A percentile compares a stretch with the other conserved stretches of the same genome.
Conservation (phyloP, 2,329 filamentous ascomycete species). For the Neophaeococcomyces aloes region DNA sequence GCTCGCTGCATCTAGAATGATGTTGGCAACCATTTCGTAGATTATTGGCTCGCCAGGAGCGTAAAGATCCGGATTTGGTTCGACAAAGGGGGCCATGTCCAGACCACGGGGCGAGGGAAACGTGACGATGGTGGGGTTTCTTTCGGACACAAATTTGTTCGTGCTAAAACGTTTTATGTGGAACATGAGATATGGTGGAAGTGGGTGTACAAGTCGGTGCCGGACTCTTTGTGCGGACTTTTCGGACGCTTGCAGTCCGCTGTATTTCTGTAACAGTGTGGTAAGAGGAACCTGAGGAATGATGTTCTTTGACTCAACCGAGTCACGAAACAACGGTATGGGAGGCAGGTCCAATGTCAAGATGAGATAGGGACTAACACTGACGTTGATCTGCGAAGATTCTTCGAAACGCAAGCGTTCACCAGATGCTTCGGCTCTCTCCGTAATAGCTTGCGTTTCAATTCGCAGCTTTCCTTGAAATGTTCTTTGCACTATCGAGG, state of each 20-base stretch:
- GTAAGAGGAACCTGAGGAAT: conserved; percentile 71
- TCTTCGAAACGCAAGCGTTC: conserved; percentile 91
- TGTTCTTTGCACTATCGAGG: conserved; percentile 78
- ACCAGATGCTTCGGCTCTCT: conserved; percentile 67
- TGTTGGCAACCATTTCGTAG: conserved; percentile 93
- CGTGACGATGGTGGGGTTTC: conserved; percentile 96
- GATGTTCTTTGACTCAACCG: conserved; percentile 76
- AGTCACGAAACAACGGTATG: conserved; percentile 90
- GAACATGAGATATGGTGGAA: conserved; percentile 83
- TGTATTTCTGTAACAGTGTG: conserved; percentile 80
- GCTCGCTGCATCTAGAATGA: conserved; percentile 64
- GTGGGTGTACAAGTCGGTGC: conserved; percentile 78
- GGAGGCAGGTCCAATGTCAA: conserved; percentile 87
- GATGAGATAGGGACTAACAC: conserved; percentile 73
- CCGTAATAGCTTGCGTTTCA: conserved; percentile 87
- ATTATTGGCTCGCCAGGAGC: conserved; percentile 71
- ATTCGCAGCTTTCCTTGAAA: conserved; percentile 90
- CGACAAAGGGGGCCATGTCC: conserved; percentile 82
- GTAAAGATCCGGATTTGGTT: conserved; percentile 65
- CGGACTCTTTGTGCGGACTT: conserved; percentile 78
- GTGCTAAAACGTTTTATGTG: conserved; percentile 95
- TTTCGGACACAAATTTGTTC: conserved; percentile 93
- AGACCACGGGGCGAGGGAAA: conserved; percentile 76
- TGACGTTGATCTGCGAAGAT: conserved; percentile 66
- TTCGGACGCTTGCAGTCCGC: conserved; percentile 77